Conservation (phyloP, 2,329 filamentous ascomycete genomes). For the Scedosporium apiospermum region DNA sequence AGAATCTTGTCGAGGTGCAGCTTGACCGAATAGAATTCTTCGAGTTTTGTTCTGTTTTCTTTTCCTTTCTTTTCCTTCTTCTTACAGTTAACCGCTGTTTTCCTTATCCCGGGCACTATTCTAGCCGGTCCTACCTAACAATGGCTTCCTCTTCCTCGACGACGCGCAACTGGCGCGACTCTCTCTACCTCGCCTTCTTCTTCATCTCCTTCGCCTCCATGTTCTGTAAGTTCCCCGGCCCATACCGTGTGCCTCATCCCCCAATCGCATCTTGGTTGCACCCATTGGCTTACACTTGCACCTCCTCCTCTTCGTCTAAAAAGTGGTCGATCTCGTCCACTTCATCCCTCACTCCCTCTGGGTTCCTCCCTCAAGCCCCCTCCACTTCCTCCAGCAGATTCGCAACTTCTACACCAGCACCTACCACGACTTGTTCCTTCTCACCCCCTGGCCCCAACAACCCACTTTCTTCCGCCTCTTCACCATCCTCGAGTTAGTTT, state of each 20-base stretch:
- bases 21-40: too few species aligned
- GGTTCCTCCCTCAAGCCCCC: conserved; percentile 27
- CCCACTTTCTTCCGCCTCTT: conserved; percentile 43
- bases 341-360: conserved; percentile 41
- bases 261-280: neutral
- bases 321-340: conserved; percentile 41
- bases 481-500: conserved; percentile 37
- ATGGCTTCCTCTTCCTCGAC: neutral
- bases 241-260: neutral
- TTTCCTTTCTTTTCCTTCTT: too few species aligned
- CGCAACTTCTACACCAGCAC: conserved; percentile 35
- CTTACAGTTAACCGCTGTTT: too few species aligned
- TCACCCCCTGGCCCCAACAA: conserved; percentile 20
- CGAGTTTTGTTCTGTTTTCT: too few species aligned
- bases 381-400: conserved; percentile 36
- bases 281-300: neutral
- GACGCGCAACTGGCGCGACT: neutral
- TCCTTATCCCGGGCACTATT: too few species aligned
- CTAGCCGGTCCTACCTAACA: too few species aligned
- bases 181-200: neutral
- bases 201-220: conserved; percentile 7
- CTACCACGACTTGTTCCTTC: conserved; percentile 45
- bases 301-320: neutral
- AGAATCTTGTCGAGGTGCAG: too few species aligned
- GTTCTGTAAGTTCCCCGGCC: neutral